Percentiles rank a stretch among this genome's conserved stretches.
phyloP scores from a whole-genome alignment of 2,329 filamentous ascomycete genomes.

The Sporothrix luriei region DNA sequence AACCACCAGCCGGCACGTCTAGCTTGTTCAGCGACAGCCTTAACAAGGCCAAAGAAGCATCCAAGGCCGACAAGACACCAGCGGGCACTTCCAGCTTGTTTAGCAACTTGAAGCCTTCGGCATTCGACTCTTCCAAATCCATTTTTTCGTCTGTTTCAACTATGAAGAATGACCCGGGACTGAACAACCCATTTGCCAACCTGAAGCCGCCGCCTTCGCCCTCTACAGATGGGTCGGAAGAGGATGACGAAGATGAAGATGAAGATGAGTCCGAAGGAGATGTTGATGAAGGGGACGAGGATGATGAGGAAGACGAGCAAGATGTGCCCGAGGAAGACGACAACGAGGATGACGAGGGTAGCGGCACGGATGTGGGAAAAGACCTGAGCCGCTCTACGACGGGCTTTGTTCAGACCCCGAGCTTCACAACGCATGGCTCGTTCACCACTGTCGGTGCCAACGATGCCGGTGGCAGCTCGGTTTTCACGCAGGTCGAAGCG shows the following conservation, averaged over 20 bases:
- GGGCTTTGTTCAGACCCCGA: conserved; percentile 50
- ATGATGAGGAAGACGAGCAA: conserved; percentile 47
- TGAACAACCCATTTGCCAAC: conserved; percentile 36
- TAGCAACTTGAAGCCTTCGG: conserved; percentile 25
- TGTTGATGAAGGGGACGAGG: conserved; percentile 46
- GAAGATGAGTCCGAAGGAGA: conserved; percentile 35
- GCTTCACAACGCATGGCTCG: conserved; percentile 61
- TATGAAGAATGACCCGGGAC: neutral
- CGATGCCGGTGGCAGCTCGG: conserved; percentile 52
- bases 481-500: conserved; percentile 51
- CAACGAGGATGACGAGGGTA: conserved; percentile 57
- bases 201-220: conserved; percentile 35
- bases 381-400: conserved; percentile 59
- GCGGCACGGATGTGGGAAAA: conserved; percentile 66
- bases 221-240: conserved; percentile 32
- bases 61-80: conserved; percentile 32
- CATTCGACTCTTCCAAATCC: conserved; percentile 16
- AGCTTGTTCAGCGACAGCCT: conserved; percentile 27
- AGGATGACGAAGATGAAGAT: conserved; percentile 40
- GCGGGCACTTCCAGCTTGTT: conserved; percentile 33
- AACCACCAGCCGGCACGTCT: conserved; percentile 34
- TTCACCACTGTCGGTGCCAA: conserved; percentile 51
- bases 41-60: conserved; percentile 35
- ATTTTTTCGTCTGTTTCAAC: conserved; percentile 33
- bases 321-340: conserved; percentile 55